Conservation (phyloP, 148 eudicot genomes). For the Dianthus caryophyllus region DNA sequence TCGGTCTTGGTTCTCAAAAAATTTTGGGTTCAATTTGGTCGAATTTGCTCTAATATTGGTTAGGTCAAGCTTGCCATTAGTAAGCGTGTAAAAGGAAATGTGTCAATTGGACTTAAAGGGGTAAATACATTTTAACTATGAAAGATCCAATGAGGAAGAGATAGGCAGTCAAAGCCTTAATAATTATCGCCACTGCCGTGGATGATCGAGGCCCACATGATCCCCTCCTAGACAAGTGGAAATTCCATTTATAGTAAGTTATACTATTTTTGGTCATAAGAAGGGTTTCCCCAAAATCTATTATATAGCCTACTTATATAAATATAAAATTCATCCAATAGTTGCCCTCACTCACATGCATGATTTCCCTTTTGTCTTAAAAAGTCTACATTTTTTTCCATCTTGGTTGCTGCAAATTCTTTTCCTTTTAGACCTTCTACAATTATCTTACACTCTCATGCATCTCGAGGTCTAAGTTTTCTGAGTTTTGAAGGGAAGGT, state of each 20-base stretch:
- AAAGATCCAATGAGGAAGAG: constrained; percentile 38
- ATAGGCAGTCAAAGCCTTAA: constrained; percentile 30
- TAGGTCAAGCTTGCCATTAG: no score
- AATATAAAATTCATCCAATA: constrained; percentile 17
- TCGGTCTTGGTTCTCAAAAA: no score
- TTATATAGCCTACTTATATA: neutral
- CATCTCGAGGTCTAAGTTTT: constrained; percentile 37
- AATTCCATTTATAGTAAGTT: constrained; percentile 27
- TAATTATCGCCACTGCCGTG: constrained; percentile 30
- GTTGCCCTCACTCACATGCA: constrained; percentile 23
- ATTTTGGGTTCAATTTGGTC: no score
- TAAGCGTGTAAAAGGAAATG: no score
- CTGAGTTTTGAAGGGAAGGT: constrained; percentile 23
- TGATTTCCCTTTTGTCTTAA: constrained; percentile 27
- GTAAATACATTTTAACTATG: constrained; percentile 8
- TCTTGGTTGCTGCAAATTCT: constrained; percentile 23
- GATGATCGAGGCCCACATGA: constrained; percentile 23
- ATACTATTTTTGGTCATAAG: constrained; percentile 22
- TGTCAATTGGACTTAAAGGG: no score
- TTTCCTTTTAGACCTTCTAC: constrained; percentile 9
- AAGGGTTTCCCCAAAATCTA: constrained; percentile 13
- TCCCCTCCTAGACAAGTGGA: constrained; percentile 20
- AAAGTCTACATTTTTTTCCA: constrained; percentile 20
- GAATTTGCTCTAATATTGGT: no score
- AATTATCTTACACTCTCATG: constrained; percentile 31